These are phyloP conservation scores for Annona cherimola DNA, from an alignment of 164 flowering plant genomes.

Conservation along the genomic window DNA sequence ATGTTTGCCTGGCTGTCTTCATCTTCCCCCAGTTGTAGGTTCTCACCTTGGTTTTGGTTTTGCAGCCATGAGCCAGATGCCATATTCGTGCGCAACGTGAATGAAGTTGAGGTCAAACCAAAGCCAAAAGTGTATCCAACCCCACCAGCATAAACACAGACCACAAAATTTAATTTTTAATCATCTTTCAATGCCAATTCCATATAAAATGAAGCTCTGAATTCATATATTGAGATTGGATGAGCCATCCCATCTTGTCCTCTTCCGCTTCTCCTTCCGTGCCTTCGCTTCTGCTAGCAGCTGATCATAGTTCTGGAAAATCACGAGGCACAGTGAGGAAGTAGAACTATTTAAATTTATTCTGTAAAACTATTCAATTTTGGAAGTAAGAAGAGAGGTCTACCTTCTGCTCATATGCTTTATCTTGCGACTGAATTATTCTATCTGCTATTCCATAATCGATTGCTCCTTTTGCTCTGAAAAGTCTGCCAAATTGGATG, in stretches of 20 bases:
- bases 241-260: conserved; percentile 34
- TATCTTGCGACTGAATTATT: conserved; percentile 49
- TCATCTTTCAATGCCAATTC: neutral
- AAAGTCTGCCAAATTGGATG: conserved; percentile 52
- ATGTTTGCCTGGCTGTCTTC: neutral
- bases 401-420: conserved; percentile 65
- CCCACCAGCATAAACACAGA: conserved; percentile 31
- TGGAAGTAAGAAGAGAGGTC: neutral
- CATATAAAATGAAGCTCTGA: neutral
- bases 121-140: conserved; percentile 76
- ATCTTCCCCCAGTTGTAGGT: no score
- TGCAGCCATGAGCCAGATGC: conserved; percentile 96
- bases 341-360: neutral
- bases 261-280: conserved; percentile 36
- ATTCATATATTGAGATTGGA: neutral
- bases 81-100: conserved; percentile 75
- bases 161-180: neutral
- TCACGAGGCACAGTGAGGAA: neutral
- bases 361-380: neutral
- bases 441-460: conserved; percentile 89
- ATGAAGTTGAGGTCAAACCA: conserved; percentile 93
- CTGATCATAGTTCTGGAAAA: conserved; percentile 51
- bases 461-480: conserved; percentile 66
- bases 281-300: conserved; percentile 66
- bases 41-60: neutral